phyloP scores from a whole-genome alignment of 2,329 filamentous ascomycete genomes.

The Fusarium incarnatum region DNA sequence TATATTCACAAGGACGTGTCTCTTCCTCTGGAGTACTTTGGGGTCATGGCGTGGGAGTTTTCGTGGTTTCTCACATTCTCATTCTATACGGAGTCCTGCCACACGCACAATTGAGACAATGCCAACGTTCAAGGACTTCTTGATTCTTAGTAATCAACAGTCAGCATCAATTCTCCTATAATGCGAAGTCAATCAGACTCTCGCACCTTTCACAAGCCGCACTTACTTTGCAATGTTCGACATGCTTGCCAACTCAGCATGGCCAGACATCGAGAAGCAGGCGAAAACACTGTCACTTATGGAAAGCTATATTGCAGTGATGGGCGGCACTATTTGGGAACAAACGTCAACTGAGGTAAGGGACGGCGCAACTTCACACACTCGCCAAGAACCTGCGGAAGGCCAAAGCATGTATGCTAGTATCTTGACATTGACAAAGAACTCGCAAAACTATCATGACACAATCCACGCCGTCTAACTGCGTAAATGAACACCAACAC shows the following conservation, averaged over 20 bases:
- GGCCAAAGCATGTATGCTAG: constrained; percentile 23
- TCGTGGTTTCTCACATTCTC: constrained; percentile 1
- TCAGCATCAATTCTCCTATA: neutral
- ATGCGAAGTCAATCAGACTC: neutral
- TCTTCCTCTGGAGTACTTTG: constrained; percentile 15
- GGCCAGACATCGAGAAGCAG: constrained; percentile 8
- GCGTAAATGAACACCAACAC: constrained; percentile 25
- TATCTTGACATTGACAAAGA: constrained; percentile 39
- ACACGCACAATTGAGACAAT: neutral
- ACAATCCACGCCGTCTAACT: constrained; percentile 42
- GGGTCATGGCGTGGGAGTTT: constrained; percentile 35
- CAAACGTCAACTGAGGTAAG: neutral
- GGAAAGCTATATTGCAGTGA: neutral
- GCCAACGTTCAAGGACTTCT: neutral
- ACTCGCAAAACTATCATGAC: constrained; percentile 43
- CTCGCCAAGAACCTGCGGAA: neutral
- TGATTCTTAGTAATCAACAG: neutral
- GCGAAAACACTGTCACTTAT: neutral
- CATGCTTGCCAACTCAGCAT: too few relatives aligned
- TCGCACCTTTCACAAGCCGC: neutral
- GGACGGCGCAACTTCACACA: constrained; percentile 8
- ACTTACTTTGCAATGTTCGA: neutral
- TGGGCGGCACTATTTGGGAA: neutral
- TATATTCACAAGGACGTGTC: neutral
- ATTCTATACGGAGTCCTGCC: neutral